These are phyloP conservation scores for Entomortierella parvispora DNA, from an alignment of 192 early-diverging fungal genomes.

Conservation along the genomic window DNA sequence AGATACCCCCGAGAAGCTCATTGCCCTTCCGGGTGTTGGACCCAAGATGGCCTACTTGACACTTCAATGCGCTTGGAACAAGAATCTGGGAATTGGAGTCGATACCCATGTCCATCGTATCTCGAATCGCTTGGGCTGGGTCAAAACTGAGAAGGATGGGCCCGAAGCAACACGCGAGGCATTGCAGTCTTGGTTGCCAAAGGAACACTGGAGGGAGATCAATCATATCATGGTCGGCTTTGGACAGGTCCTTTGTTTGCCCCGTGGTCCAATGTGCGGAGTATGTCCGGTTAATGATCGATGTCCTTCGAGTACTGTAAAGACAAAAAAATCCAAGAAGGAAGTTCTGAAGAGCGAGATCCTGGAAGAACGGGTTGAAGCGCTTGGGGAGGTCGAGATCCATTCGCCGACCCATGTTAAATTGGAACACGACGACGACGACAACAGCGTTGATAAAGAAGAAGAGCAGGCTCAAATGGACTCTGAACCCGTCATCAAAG, in stretches of 20 bases:
- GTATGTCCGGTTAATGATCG: conserved; percentile 80
- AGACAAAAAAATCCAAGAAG: conserved; percentile 6
- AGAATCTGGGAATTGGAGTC: conserved; percentile 90
- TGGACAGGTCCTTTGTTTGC: conserved; percentile 86
- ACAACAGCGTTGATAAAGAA: background rate
- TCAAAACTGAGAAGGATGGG: conserved; percentile 72
- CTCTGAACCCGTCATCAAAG: conserved; percentile 4
- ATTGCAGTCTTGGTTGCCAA: conserved; percentile 85
- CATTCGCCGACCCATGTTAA: conserved; percentile 16
- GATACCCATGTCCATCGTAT: conserved; percentile 97
- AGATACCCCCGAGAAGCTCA: conserved; percentile 76
- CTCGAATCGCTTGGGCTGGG: conserved; percentile 89
- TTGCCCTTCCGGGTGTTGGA: conserved; percentile 89
- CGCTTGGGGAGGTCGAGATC: conserved; percentile 32
- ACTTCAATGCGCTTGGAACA: conserved; percentile 87
- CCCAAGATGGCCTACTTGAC: conserved; percentile 94
- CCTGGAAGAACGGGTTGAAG: conserved; percentile 8
- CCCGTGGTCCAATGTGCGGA: conserved; percentile 77
- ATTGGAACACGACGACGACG: background rate
- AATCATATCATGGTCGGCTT: conserved; percentile 93
- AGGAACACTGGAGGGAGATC: conserved; percentile 85
- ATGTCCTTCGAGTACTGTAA: conserved; percentile 61
- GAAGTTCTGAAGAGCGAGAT: background rate
- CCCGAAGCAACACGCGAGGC: conserved; percentile 84
- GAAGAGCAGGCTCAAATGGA: background rate